A percentile compares a stretch with the other conserved stretches of the same genome.
These are phyloP conservation scores for Pterula multifida DNA, from an alignment of 1,284 basidiomycete genomes.

Conservation along the genomic window DNA sequence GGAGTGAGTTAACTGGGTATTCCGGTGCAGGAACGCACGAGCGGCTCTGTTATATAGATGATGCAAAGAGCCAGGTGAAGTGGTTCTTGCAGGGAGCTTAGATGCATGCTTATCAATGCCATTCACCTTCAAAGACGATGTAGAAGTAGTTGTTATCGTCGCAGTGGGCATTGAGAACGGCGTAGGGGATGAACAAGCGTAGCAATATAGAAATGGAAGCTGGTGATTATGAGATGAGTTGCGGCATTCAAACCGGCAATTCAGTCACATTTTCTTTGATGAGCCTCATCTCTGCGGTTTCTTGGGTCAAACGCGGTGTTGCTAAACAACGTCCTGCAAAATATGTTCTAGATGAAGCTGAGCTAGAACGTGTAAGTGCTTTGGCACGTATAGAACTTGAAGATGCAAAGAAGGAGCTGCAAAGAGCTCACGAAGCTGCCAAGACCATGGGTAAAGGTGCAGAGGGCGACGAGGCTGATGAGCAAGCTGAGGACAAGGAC, in stretches of 20 bases:
- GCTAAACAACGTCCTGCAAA: constrained; percentile 70
- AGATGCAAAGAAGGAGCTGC: constrained; percentile 78
- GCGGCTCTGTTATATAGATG: constrained; percentile 65
- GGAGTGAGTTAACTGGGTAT: constrained; percentile 48
- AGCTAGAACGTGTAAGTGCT: constrained; percentile 83
- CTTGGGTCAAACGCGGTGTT: constrained; percentile 79
- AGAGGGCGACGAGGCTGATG: constrained; percentile 49
- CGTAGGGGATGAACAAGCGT: too few species aligned
- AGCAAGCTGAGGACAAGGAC: constrained; percentile 34
- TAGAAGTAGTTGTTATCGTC: not conserved
- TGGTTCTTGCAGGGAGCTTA: not conserved
- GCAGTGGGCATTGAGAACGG: not conserved
- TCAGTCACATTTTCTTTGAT: constrained; percentile 20
- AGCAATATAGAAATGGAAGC: not conserved
- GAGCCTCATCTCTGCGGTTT: constrained; percentile 58
- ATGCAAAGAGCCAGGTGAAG: constrained; percentile 35
- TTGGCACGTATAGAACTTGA: constrained; percentile 84
- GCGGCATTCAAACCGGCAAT: not conserved
- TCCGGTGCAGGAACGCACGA: constrained; percentile 61
- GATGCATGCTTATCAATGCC: not conserved
- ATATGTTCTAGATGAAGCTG: constrained; percentile 86
- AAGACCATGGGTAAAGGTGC: constrained; percentile 54
- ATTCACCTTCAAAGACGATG: not conserved
- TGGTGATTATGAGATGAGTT: not conserved
- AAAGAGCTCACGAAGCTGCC: constrained; percentile 71